Base-by-base conservation (phyloP, 352 stramenopile genomes). In the Aphanomyces euteiches region DNA sequence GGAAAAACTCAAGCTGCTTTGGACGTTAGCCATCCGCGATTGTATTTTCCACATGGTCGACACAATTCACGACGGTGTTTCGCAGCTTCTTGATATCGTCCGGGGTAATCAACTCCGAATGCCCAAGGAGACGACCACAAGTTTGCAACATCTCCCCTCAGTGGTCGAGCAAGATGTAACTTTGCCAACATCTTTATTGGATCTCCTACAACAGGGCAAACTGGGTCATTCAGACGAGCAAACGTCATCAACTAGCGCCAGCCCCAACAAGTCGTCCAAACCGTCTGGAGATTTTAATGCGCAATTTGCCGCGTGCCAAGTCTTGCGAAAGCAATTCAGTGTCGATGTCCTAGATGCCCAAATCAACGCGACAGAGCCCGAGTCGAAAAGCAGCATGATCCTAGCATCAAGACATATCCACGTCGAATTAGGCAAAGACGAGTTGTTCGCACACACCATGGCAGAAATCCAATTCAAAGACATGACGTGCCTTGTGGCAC, bases 321-420 rank as follows among this genome's bases (percentile, higher is more conserved):
- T 93, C 57, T 74, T 75, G 8, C 66, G 82, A 72, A 93, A 93
- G 60, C 74, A 81, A 17, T 93, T 90, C 72, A 93, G 84, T 1
- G 66, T 92, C 4, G 83, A 91, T 65, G 77, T 92, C 34, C 81
- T 90, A 61, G 83, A 93, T 48, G 79, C 77, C 0, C 86, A 93
- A 57, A 92, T 93, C 72, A 92, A 91, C 58, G 79, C 91, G 17
- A 78, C 82, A 0, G 86, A 93, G 61, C 83, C 90, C 41, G 78
- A 69, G 1, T 89, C 73, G 19, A 77, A 80, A 56, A 92, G 84
- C 65, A 91, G 79, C 43, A 79, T 90, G 38, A 65, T 93, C 47
- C 71, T 90, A 8, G 86, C 84, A 7, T 88, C 86, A 1, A 85
- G 88, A 36, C 86, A 88, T 38, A 91, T 93, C 47, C 86, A 92